A percentile compares a stretch with the other conserved stretches of the same genome.
Conservation (phyloP, 805 yeast genomes). For the Candida boleticola region DNA sequence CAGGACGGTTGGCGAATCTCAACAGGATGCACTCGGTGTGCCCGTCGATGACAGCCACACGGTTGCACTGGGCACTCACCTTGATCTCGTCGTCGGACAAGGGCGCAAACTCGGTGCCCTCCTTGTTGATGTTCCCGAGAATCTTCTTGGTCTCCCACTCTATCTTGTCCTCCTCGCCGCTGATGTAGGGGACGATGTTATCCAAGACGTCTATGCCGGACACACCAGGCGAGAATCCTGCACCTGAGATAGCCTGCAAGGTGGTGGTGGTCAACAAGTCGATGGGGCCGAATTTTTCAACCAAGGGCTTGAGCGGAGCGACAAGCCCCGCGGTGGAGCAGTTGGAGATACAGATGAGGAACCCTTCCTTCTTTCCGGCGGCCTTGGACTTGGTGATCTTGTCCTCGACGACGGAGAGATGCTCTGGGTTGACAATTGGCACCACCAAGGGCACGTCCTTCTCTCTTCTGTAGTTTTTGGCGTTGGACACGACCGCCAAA, state of each 20-base stretch:
- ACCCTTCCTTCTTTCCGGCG: slow-evolving; percentile 67
- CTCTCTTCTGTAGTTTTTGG: slow-evolving; percentile 91
- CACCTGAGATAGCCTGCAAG: slow-evolving; percentile 96
- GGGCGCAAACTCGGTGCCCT: slow-evolving; percentile 53
- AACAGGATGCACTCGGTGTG: slow-evolving; percentile 94
- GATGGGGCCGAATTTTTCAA: slow-evolving; percentile 86
- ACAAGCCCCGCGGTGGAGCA: slow-evolving; percentile 98
- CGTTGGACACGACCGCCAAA: slow-evolving; percentile 84
- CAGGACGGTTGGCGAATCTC: slow-evolving; percentile 74
- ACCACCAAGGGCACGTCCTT: slow-evolving; percentile 88
- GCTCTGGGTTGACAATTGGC: slow-evolving; percentile 93
- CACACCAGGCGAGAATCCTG: slow-evolving; percentile 97
- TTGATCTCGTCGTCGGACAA: slow-evolving; percentile 68
- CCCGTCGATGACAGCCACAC: slow-evolving; percentile 97
- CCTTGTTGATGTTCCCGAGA: slow-evolving; percentile 60
- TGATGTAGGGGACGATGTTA: slow-evolving; percentile 89
- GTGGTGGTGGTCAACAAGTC: slow-evolving; percentile 86
- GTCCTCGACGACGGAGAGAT: slow-evolving; percentile 67
- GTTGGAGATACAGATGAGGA: slow-evolving; percentile 91
- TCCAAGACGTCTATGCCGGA: slow-evolving; percentile 93
- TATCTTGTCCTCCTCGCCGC: slow-evolving; percentile 97
- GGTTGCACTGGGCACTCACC: slow-evolving; percentile 94
- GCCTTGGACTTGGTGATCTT: slow-evolving; percentile 54
- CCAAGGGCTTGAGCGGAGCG: slow-evolving; percentile 93
- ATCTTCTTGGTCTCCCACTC: slow-evolving; percentile 98